Conservation (phyloP, 495 filamentous ascomycete genomes). For the Aspergillus kassunensis region DNA sequence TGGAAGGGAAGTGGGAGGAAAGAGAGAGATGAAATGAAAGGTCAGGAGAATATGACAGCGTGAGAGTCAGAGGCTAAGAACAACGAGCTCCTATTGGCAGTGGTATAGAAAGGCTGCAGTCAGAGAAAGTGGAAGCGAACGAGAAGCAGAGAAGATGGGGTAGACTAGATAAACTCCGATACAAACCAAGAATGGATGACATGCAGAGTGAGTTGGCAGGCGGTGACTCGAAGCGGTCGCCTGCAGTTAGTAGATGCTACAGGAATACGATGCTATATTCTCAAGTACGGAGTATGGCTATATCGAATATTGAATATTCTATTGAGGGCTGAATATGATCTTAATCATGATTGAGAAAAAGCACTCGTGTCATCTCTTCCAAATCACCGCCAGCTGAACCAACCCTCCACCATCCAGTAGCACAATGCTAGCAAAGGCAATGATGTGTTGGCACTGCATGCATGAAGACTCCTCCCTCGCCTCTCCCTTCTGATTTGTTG, state of each 20-base stretch:
- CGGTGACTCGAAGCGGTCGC: slow-evolving; percentile 24
- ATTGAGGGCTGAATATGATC: too few relatives aligned
- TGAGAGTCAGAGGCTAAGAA: not conserved
- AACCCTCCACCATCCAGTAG: not conserved
- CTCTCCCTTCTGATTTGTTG: slow-evolving; percentile 27
- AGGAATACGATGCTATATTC: too few relatives aligned
- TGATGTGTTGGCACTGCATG: slow-evolving; percentile 34
- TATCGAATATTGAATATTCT: too few relatives aligned
- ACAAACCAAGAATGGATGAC: slow-evolving; percentile 2
- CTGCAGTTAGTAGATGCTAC: slow-evolving; percentile 11
- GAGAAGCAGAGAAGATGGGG: not conserved
- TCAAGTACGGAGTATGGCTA: too few relatives aligned
- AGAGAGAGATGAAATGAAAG: not conserved
- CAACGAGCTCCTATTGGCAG: not conserved
- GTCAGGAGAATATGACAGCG: not conserved
- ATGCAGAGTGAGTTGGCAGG: slow-evolving; percentile 12
- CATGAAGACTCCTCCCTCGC: slow-evolving; percentile 24
- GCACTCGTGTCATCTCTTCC: too few relatives aligned
- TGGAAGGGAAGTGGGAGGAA: not conserved
- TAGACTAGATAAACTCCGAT: slow-evolving; percentile 7
- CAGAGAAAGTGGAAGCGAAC: too few relatives aligned
- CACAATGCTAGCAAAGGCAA: not conserved
- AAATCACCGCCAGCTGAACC: slow-evolving; percentile 6
- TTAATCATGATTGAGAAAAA: too few relatives aligned
- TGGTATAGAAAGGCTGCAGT: slow-evolving; percentile 1